Percentiles rank a stretch among this genome's conserved stretches.
These are phyloP conservation scores for Cladophialophora carrionii DNA, from an alignment of 2,329 filamentous ascomycete genomes.

Conservation along the genomic window DNA sequence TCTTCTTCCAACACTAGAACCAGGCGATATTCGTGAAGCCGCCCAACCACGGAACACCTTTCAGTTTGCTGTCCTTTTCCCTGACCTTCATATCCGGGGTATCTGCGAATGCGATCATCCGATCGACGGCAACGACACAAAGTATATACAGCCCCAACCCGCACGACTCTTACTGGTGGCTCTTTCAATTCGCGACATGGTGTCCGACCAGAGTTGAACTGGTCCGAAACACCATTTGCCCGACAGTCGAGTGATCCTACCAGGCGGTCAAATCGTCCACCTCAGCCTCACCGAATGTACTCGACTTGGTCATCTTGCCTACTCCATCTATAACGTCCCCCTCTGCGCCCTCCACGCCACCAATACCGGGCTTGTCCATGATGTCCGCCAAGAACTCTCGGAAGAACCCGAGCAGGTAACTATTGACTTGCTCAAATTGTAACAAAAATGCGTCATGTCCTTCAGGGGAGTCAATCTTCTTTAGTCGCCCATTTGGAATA, in stretches of 20 bases:
- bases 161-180: not conserved
- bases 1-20: not conserved
- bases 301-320: slow-evolving; percentile 75
- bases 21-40: not conserved
- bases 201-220: slow-evolving; percentile 37
- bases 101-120: slow-evolving; percentile 36
- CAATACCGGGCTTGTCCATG: slow-evolving; percentile 65
- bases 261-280: slow-evolving; percentile 71
- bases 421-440: slow-evolving; percentile 97
- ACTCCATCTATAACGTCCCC: slow-evolving; percentile 51
- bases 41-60: not conserved
- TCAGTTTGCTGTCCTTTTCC: slow-evolving; percentile 5
- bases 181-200: not conserved
- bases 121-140: slow-evolving; percentile 35
- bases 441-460: slow-evolving; percentile 95
- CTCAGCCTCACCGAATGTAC: slow-evolving; percentile 93
- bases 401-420: slow-evolving; percentile 81
- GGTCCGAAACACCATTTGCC: slow-evolving; percentile 17
- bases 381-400: slow-evolving; percentile 82
- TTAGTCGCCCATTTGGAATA: slow-evolving; percentile 75
- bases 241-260: slow-evolving; percentile 24
- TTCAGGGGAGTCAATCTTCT: slow-evolving; percentile 89
- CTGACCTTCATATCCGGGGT: slow-evolving; percentile 20
- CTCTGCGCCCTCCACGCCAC: slow-evolving; percentile 32
- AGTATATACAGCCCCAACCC: slow-evolving; percentile 26